These are phyloP conservation scores for Zea mays DNA, from an alignment of 176 grass and related monocot species.

Conservation along the genomic window DNA sequence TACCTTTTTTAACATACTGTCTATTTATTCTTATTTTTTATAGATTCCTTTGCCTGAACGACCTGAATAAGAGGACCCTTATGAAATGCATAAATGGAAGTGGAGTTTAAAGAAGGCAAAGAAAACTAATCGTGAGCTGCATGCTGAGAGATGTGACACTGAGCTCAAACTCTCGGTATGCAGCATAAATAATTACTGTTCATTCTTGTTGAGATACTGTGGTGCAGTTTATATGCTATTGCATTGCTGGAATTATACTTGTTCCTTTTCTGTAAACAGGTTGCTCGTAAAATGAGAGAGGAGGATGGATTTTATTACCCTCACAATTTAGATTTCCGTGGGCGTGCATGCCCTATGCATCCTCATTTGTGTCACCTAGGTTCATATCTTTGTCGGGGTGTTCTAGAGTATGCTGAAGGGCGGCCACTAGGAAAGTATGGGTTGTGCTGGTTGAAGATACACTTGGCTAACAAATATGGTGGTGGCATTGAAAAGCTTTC, in stretches of 20 bases:
- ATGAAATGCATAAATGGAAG: conserved; percentile 79
- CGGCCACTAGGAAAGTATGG: conserved; percentile 79
- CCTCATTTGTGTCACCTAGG: conserved; percentile 89
- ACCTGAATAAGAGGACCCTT: conserved; percentile 57
- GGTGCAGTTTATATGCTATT: conserved; percentile 21
- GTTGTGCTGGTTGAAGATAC: conserved; percentile 88
- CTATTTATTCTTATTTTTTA: no score
- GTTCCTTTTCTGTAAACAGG: conserved; percentile 56
- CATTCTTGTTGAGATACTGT: conserved; percentile 28
- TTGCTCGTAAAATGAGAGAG: conserved; percentile 85
- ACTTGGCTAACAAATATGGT: conserved; percentile 95
- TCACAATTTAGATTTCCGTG: conserved; percentile 91
- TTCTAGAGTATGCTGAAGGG: conserved; percentile 90
- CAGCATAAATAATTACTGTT: conserved; percentile 32
- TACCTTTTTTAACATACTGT: no score
- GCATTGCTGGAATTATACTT: conserved; percentile 16
- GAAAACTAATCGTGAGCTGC: conserved; percentile 80
- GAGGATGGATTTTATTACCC: conserved; percentile 97
- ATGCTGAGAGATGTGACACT: conserved; percentile 86
- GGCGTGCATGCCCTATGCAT: conserved; percentile 93
- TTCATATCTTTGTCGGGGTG: conserved; percentile 87
- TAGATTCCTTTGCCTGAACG: conserved; percentile 73
- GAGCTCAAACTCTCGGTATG: conserved; percentile 96
- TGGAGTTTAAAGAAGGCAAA: conserved; percentile 75
- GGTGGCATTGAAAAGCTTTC: conserved; percentile 82